phyloP scores from a whole-genome alignment of 129 eudicot species.

The Ambrosia trifida region DNA sequence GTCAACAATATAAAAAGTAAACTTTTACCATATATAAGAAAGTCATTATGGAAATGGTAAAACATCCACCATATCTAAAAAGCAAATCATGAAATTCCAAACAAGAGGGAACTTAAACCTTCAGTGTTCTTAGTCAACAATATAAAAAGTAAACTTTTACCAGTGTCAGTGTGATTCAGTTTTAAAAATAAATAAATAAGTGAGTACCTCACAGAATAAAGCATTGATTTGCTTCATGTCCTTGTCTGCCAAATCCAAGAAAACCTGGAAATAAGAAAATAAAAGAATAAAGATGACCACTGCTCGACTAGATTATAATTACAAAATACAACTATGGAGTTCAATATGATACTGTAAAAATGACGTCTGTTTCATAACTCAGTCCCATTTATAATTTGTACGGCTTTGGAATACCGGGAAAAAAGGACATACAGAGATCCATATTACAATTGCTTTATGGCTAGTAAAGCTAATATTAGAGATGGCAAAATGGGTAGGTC shows the following conservation, averaged over 20 bases:
- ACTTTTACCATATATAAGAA: neutral
- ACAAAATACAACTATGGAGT: neutral
- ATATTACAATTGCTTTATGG: neutral
- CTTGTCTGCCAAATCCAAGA: constrained; percentile 83
- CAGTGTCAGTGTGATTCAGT: neutral
- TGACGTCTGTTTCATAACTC: neutral
- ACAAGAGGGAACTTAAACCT: neutral
- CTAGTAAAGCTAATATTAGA: neutral
- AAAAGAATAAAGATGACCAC: constrained; percentile 13
- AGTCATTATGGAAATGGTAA: neutral
- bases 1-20: neutral
- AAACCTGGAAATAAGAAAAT: constrained; percentile 52
- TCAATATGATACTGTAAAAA: neutral
- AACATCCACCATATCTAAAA: neutral
- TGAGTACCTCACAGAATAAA: constrained; percentile 83
- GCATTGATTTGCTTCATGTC: constrained; percentile 87
- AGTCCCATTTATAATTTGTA: neutral
- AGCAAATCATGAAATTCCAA: neutral
- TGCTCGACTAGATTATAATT: constrained; percentile 17
- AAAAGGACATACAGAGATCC: constrained; percentile 6
- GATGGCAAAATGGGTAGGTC: neutral
- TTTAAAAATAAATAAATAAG: neutral
- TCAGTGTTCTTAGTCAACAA: neutral
- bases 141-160: neutral
- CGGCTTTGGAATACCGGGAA: constrained; percentile 9